These are phyloP conservation scores for Ascoidea asiatica DNA, from an alignment of 805 yeast species.

Conservation along the genomic window DNA sequence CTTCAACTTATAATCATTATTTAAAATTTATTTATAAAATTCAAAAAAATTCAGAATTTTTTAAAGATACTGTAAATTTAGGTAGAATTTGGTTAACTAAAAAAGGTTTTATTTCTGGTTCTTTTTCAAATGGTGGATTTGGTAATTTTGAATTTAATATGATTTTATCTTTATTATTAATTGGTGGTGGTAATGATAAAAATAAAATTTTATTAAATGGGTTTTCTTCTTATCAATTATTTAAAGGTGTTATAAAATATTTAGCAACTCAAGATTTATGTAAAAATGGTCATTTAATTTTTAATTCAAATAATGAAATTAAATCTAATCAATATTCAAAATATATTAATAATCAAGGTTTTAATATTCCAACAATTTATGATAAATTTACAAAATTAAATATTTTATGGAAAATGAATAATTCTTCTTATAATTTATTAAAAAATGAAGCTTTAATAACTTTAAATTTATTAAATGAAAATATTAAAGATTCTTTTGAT, in stretches of 20 bases:
- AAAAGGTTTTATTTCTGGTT: slow-evolving; percentile 57
- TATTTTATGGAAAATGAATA: slow-evolving; percentile 69
- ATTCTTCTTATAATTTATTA: slow-evolving; percentile 47
- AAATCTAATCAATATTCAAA: slow-evolving; percentile 20
- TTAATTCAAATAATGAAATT: slow-evolving; percentile 28
- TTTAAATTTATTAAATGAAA: slow-evolving; percentile 51
- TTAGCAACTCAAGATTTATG: slow-evolving; percentile 69
- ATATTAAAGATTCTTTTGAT: slow-evolving; percentile 67
- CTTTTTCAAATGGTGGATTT: slow-evolving; percentile 44
- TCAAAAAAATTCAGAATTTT: slow-evolving; percentile 65
- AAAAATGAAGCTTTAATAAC: slow-evolving; percentile 60
- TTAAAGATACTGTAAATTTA: slow-evolving; percentile 73
- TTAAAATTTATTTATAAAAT: slow-evolving; percentile 65
- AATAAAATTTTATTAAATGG: slow-evolving; percentile 73
- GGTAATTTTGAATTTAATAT: slow-evolving; percentile 86
- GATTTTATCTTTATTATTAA: slow-evolving; percentile 65
- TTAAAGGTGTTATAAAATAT: slow-evolving; percentile 76
- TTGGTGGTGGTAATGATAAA: slow-evolving; percentile 72
- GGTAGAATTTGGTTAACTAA: slow-evolving; percentile 88
- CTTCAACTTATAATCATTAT: slow-evolving; percentile 54
- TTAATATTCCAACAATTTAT: slow-evolving; percentile 60
- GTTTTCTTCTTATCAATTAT: slow-evolving; percentile 84
- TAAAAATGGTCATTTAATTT: slow-evolving; percentile 49
- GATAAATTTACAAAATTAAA: slow-evolving; percentile 71
- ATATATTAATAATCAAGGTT: slow-evolving; percentile 39